phyloP scores from a whole-genome alignment of 176 grass and related monocot genomes.

The Tuctoria greenei region DNA sequence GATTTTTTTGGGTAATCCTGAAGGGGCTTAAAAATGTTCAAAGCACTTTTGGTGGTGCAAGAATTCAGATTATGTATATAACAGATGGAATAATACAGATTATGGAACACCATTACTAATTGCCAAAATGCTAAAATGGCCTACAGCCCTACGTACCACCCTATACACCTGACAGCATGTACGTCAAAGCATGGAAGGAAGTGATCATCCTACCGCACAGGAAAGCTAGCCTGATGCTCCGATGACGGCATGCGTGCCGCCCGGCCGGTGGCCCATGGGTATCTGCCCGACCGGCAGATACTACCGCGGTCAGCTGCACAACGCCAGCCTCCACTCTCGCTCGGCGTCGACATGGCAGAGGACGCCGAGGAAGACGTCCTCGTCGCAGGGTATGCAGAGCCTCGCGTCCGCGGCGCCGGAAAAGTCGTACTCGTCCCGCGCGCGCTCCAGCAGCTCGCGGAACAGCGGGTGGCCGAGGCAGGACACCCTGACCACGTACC shows the following conservation, averaged over 20 bases:
- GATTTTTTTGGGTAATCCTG: too few relatives aligned
- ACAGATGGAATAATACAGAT: not conserved
- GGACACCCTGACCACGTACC: conserved; percentile 63
- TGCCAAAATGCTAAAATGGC: not conserved
- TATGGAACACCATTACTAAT: not conserved
- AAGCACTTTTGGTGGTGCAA: not conserved
- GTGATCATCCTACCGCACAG: not conserved
- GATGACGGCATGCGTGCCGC: not conserved
- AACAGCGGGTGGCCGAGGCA: conserved; percentile 87
- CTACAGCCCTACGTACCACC: conserved; percentile 2
- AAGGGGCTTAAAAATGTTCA: not conserved
- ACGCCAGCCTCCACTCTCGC: conserved; percentile 10
- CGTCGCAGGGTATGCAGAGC: conserved; percentile 80
- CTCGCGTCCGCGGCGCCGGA: conserved; percentile 31
- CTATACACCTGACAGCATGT: conserved; percentile 27
- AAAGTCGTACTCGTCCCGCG: conserved; percentile 69
- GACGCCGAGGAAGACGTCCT: conserved; percentile 66
- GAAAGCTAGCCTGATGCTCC: not conserved
- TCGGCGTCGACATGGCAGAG: conserved; percentile 49
- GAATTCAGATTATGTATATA: too few relatives aligned
- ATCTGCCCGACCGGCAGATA: too few relatives aligned
- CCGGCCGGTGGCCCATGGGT: not conserved
- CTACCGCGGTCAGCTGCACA: conserved; percentile 27
- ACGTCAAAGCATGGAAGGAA: not conserved
- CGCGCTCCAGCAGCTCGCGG: conserved; percentile 68